These are phyloP conservation scores for Brassica carinata DNA, from an alignment of 345 rosid species.

Conservation along the genomic window DNA sequence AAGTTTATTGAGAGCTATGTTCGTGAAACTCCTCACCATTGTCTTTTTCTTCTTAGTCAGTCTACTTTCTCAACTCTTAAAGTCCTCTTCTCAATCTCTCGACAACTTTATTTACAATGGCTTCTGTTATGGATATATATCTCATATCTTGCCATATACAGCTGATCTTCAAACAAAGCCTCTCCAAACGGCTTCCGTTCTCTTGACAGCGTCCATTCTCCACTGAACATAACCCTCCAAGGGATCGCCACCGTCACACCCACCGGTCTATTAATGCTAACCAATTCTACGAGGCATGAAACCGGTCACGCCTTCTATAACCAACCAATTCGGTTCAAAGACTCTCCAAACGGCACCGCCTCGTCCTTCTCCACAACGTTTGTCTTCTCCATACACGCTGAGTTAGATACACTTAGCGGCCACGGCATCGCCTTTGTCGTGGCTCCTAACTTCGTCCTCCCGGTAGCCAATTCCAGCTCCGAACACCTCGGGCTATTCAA, in stretches of 20 bases:
- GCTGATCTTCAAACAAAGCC: too few species aligned
- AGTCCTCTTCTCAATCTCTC: constrained; percentile 16
- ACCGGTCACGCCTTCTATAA: constrained; percentile 54
- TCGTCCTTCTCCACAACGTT: constrained; percentile 19
- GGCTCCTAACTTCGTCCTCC: constrained; percentile 41
- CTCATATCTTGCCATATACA: too few species aligned
- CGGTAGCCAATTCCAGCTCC: constrained; percentile 1
- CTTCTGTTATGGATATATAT: not conserved
- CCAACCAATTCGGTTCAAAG: constrained; percentile 60
- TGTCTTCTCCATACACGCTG: constrained; percentile 48
- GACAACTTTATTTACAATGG: constrained; percentile 25
- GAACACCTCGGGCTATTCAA: constrained; percentile 50
- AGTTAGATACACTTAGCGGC: not conserved
- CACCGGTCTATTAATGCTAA: constrained; percentile 40
- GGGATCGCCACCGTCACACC: constrained; percentile 44
- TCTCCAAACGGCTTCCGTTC: too few species aligned
- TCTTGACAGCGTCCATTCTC: not conserved
- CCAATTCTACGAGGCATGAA: not conserved
- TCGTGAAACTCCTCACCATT: not conserved
- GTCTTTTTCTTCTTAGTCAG: not conserved
- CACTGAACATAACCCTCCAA: constrained; percentile 37
- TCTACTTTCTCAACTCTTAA: not conserved
- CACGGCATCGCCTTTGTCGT: constrained; percentile 53
- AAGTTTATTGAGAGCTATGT: not conserved
- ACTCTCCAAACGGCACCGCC: constrained; percentile 35